These are phyloP conservation scores for Ammopiptanthus mongolicus DNA, from an alignment of 306 rosid species.

Conservation along the genomic window DNA sequence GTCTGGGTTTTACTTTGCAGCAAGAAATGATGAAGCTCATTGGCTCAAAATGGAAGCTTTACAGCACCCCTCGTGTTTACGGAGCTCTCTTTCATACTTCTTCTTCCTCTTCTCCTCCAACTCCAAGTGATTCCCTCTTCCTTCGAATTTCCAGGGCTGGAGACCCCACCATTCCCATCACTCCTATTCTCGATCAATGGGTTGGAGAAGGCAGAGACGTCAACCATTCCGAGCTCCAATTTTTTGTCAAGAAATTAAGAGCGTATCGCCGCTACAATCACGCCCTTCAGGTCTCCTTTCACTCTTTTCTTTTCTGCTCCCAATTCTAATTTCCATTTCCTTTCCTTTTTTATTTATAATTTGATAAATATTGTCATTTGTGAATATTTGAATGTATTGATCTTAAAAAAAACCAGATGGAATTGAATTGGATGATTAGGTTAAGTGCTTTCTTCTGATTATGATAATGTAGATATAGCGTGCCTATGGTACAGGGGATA, in stretches of 20 bases:
- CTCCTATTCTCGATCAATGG: conserved; percentile 46
- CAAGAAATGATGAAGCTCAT: conserved; percentile 24
- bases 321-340: not conserved
- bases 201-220: conserved; percentile 39
- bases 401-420: not conserved
- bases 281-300: conserved; percentile 49
- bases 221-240: conserved; percentile 23
- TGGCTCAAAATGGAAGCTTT: conserved; percentile 32
- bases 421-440: not conserved
- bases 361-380: not conserved
- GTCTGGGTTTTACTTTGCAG: not conserved
- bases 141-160: conserved; percentile 32
- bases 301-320: not conserved
- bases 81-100: conserved; percentile 23
- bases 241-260: conserved; percentile 42
- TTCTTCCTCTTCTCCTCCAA: not conserved
- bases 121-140: conserved; percentile 30
- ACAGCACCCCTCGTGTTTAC: conserved; percentile 5
- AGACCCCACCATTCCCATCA: conserved; percentile 34
- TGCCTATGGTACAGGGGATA: no score
- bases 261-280: conserved; percentile 41
- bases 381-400: not conserved
- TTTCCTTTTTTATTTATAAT: not conserved
- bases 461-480: not conserved
- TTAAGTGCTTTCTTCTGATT: not conserved